Evolutionary conservation across 2,329 filamentous ascomycete genomes (phyloP).

Genomic region (Mycosphaerella sp.): DNA sequence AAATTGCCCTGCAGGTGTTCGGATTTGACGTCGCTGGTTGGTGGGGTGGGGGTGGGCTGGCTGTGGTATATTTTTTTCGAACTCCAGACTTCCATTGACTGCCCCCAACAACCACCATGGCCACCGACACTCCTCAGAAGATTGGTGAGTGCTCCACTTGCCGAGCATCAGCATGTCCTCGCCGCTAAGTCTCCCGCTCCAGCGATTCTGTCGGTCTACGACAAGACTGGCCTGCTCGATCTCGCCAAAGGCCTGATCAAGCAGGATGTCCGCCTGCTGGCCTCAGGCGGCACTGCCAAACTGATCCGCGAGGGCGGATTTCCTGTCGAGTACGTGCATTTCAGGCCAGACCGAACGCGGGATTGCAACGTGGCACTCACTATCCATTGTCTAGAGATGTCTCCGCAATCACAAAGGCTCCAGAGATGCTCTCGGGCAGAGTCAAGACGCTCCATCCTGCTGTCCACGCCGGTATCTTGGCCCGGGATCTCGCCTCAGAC

Average conservation of each 20-base stretch:
- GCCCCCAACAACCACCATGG: slow-evolving; percentile 8
- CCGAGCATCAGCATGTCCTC: background rate
- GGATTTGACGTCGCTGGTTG: no score
- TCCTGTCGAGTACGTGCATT: slow-evolving; percentile 69
- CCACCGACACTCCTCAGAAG: slow-evolving; percentile 19
- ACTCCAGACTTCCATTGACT: background rate
- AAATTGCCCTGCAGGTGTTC: no score
- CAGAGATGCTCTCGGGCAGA: slow-evolving; percentile 89
- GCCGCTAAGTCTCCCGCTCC: slow-evolving; percentile 2
- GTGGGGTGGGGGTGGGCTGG: no score
- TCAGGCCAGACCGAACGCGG: no score
- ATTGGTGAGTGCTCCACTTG: slow-evolving; percentile 14
- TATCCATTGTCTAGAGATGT: slow-evolving; percentile 70
- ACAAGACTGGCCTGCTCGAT: slow-evolving; percentile 94
- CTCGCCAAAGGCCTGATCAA: slow-evolving; percentile 83
- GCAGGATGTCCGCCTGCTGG: slow-evolving; percentile 85
- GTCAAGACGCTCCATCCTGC: slow-evolving; percentile 97
- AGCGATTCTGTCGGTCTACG: slow-evolving; percentile 95
- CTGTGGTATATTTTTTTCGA: no score
- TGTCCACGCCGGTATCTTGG: slow-evolving; percentile 70
- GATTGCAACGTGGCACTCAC: background rate
- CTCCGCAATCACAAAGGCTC: slow-evolving; percentile 87
- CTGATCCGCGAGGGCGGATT: slow-evolving; percentile 97
- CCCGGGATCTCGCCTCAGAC: slow-evolving; percentile 87
- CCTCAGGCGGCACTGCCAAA: slow-evolving; percentile 89